Evolutionary conservation across 768 basidiomycete species (phyloP), one percentile per base, ranked within the genome.

Genomic region (Phanerodontia chrysosporium): DNA sequence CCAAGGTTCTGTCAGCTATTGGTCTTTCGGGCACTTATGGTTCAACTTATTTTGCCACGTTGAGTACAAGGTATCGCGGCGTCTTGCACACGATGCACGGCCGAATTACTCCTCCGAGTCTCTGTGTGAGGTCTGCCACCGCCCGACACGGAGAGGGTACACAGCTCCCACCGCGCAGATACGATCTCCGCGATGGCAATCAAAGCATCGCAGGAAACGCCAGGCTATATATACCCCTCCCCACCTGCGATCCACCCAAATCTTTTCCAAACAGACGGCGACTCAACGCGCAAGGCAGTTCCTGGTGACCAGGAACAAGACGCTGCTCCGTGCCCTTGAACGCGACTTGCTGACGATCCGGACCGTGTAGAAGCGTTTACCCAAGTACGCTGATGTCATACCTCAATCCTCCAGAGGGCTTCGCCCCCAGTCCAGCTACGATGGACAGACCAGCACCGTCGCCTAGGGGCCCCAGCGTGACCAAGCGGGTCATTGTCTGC

Each of bases 401-500:
- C 36, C 21, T 22, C 32, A 35, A 21, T 42, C 35, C 52, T 4
- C 52, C 2, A 16, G 21, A 53, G 29, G n/a, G 18, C 44, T 16
- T 32, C 51, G 18, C 30, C 7, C 44, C 44, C 44, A 45, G 44
- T 18, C 44, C 7, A 7, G 6, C 21, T 36, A 30, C 3, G 18
- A 22, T 13, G 30, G 13, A 36, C 35, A 39, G 32, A 24, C 22
- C 6, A 24, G 22, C 52, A 36, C 52, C 32, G 13, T 53, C 52
- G 35, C 42, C 52, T 36, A 42, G 39, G 52, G 52, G 52, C 10
- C 52, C 52, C 35, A 54, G 39, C 21, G 62, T 72, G 3, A 78
- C 73, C 60, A 89, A 89, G 65, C 76, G 89, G 55, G 81, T 90
- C 49, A 76, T 89, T 28, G 77, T 90, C 36, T 90, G 87, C 64